Percentiles rank a stretch among this genome's conserved stretches.
phyloP scores from a whole-genome alignment of 495 filamentous ascomycete species.

The Penicillium argentinense region DNA sequence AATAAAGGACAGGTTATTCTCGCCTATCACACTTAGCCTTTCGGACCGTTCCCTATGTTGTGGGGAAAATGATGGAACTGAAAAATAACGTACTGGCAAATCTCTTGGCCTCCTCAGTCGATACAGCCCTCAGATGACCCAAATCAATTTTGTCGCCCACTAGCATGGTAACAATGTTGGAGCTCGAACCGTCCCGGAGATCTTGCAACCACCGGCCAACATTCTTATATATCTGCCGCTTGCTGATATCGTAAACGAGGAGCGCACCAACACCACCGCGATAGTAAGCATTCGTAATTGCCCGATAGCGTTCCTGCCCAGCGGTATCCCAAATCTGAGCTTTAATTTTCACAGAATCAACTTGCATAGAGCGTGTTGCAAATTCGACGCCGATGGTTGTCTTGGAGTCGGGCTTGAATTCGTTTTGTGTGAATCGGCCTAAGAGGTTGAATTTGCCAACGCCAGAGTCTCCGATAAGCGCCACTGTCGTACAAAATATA shows the following conservation, averaged over 20 bases:
- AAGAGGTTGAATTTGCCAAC: constrained; percentile 99
- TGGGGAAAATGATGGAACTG: too few relatives aligned
- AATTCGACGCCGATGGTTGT: constrained; percentile 99
- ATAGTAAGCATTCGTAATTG: constrained; percentile 99
- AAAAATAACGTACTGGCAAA: constrained; percentile 98
- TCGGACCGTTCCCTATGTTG: background rate
- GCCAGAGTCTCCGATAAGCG: constrained; percentile 97
- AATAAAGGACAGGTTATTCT: constrained; percentile 61
- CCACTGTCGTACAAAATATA: constrained; percentile 60
- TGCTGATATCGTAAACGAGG: constrained; percentile 99
- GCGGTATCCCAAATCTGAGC: constrained; percentile 99
- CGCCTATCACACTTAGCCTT: constrained; percentile 17
- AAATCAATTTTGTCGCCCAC: constrained; percentile 99
- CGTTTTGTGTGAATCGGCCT: constrained; percentile 98
- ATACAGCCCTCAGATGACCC: constrained; percentile 93
- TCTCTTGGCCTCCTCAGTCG: constrained; percentile 96
- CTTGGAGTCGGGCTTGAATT: constrained; percentile 99
- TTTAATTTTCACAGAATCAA: constrained; percentile 99
- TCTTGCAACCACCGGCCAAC: constrained; percentile 99
- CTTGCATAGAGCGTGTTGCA: constrained; percentile 96
- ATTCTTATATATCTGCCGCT: constrained; percentile 98
- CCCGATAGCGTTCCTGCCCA: constrained; percentile 97
- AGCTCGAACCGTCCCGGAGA: constrained; percentile 94
- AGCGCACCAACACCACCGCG: constrained; percentile 95
- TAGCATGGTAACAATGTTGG: constrained; percentile 99